Evolutionary conservation across 495 filamentous ascomycete species (phyloP), one percentile per base, ranked within the genome.

Genomic region (Lasiosphaeris hirsuta): DNA sequence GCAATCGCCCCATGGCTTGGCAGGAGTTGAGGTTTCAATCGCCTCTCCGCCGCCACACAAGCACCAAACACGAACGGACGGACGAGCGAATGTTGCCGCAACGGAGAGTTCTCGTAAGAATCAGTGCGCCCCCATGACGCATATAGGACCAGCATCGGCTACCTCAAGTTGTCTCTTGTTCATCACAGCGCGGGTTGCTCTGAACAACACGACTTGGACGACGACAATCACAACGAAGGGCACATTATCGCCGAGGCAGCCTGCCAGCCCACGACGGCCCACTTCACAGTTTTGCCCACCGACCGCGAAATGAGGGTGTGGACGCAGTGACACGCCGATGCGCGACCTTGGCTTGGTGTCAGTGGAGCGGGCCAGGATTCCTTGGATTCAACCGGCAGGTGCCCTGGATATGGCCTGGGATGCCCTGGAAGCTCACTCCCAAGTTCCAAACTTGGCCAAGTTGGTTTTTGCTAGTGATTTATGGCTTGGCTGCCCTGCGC

Each of bases 231-330:
- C 23, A 30, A 5, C 23, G 23, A 30, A 30, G 23, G 5, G 5
- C n/a, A 30, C 23, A 30, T 30, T 30, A 30, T 30, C 23, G 23
- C 23, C 23, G 23, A 30, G 23, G 23, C 23, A 30, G n/a, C n/a
- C n/a, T 30, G 23, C 23, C 23, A 2, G 23, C 5, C 23, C 23
- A 30, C 23, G 23, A 5, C 2, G 23, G 23, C 5, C 23, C 23
- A 30, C 23, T 30, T 30, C 23, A 30, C 5, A 30, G 5, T 30
- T 19, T 33, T 38, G 15, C 13, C 14, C 19, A 11, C 50, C 17
- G 11, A 14, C 37, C 15, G 52, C 41, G 57, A 60, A 38, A 59
- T 62, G 58, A 63, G 51, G 59, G 57, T 42, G 63, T 63, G 60
- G 37, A 7, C 14, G 19, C 60, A 65, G 39, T 39, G 15, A 52